Conservation (phyloP, 495 filamentous ascomycete species). For the Aspergillus avenaceus region DNA sequence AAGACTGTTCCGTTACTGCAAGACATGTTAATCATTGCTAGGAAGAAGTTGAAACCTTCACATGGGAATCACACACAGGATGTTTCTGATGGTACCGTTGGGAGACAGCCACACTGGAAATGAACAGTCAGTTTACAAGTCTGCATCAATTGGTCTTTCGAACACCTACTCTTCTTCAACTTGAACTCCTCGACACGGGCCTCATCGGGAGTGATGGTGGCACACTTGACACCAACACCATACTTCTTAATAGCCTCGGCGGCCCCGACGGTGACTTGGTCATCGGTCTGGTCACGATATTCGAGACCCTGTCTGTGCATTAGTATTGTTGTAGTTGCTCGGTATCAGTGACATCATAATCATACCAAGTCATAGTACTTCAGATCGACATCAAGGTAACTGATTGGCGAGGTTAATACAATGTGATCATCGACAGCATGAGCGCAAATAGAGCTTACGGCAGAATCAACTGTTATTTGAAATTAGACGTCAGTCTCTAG, state of each 20-base stretch:
- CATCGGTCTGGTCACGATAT: constrained; percentile 93
- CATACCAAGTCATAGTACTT: constrained; percentile 94
- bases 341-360: neutral
- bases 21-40: constrained; percentile 7
- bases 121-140: constrained; percentile 14
- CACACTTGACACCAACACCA: constrained; percentile 97
- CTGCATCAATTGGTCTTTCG: neutral
- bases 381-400: constrained; percentile 90
- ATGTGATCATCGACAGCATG: constrained; percentile 2
- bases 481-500: constrained; percentile 4
- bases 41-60: neutral
- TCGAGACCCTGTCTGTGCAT: constrained; percentile 62
- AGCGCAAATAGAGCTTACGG: constrained; percentile 49
- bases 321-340: constrained; percentile 2
- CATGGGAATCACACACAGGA: constrained; percentile 46
- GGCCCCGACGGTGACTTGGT: constrained; percentile 89
- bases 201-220: constrained; percentile 98
- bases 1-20: constrained; percentile 88
- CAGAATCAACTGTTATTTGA: constrained; percentile 66
- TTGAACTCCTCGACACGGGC: constrained; percentile 95
- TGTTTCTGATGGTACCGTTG: constrained; percentile 97
- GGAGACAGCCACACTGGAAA: constrained; percentile 89
- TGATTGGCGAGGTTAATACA: constrained; percentile 22
- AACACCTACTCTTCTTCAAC: constrained; percentile 81
- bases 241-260: constrained; percentile 99